A percentile compares a stretch with the other conserved stretches of the same genome.
Evolutionary conservation across 2,329 filamentous ascomycete species (phyloP).

Genomic region (Sarocladium kiliense): DNA sequence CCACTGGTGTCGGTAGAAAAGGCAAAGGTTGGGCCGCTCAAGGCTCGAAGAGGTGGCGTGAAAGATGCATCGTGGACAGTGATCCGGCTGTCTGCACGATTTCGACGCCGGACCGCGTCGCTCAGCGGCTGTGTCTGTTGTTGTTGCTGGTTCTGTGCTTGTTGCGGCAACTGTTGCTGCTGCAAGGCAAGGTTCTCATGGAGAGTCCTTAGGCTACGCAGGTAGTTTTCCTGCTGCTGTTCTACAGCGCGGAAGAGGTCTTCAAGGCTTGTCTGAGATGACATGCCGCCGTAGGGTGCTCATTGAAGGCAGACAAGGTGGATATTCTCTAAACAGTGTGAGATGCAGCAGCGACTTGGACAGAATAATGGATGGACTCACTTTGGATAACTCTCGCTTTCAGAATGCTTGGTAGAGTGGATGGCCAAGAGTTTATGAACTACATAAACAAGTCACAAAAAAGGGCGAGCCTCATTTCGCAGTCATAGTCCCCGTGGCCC

Average conservation of each 20-base stretch:
- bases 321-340: not conserved
- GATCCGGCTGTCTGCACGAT: constrained; percentile 17
- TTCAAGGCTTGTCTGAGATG: constrained; percentile 21
- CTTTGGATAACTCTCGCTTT: not conserved
- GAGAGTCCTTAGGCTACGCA: constrained; percentile 23
- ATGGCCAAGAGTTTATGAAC: not conserved
- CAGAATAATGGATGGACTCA: not conserved
- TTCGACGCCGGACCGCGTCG: constrained; percentile 12
- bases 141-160: not conserved
- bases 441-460: not conserved
- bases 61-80: constrained; percentile 16
- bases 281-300: constrained; percentile 4
- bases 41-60: constrained; percentile 23
- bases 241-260: constrained; percentile 28
- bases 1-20: constrained; percentile 4
- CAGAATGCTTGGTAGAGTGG: not conserved
- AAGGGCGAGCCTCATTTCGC: constrained; percentile 2
- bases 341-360: too few relatives aligned
- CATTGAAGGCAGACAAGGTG: constrained; percentile 1
- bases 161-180: not conserved
- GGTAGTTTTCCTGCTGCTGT: constrained; percentile 27
- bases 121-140: not conserved
- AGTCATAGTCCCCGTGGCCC: not conserved
- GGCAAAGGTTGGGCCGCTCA: constrained; percentile 17
- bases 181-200: constrained; percentile 19